Base-by-base conservation (phyloP, 2,329 filamentous ascomycete species). In the Colletotrichum lentis region DNA sequence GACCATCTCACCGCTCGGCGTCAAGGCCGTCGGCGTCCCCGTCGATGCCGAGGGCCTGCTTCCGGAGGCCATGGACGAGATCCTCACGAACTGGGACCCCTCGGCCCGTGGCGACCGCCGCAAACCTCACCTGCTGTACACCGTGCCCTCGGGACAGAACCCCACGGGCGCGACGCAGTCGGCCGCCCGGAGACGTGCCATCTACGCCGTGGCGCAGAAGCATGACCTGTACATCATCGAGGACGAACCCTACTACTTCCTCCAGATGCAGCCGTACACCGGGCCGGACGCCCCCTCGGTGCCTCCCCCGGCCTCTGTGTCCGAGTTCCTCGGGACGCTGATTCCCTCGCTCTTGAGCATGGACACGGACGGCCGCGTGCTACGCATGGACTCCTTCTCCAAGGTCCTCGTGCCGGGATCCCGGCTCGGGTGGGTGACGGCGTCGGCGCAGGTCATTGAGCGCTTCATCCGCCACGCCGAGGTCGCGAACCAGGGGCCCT, bases 191-290 rank as follows among this genome's bases (percentile, higher is more conserved):
- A 84, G 94, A 61, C 83, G 84, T 71, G 91, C 88, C 24, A 84
- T 97, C 53, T 97, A 97, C 79, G 83, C 83, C 43, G 85, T 97
- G 16, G 91, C 90, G 39, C 90, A 91, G 76, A 93, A 93, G 80
- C 93, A 97, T 78, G 92, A 97, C 75, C 75, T 97, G 47, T 91
- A 88, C 80, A 94, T 97, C 75, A 82, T 97, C 72, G 94, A 97
- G 81, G 94, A 97, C 76, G 94, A 97, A 77, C 94, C 94, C 1
- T 97, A 97, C 81, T 97, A 96, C 80, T 97, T 95, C 81, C 84
- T 97, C 43, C 94, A 97, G 79, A 92, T 94, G 91, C 88, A 92
- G 73, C 88, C 90, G 0, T 95, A 94, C 79, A 84, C 84, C 1
- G 84, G 86, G 16, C 80, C 83, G 39, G 78, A 84, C 71, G 79